Evolutionary conservation across 2,329 filamentous ascomycete species (phyloP).

Genomic region (Fusarium hostae): DNA sequence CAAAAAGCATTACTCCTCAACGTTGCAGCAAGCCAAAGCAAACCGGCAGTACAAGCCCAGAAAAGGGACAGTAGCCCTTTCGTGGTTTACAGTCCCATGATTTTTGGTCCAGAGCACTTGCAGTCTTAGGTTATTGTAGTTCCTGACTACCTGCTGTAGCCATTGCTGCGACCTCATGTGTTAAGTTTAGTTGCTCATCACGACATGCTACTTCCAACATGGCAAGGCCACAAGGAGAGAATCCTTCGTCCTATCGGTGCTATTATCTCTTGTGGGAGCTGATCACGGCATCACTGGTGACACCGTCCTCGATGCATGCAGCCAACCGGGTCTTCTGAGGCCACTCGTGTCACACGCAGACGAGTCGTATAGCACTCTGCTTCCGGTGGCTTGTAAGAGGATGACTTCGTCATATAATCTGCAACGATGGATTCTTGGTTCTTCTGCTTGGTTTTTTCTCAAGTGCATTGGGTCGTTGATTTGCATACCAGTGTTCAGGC

Average conservation of each 20-base stretch:
- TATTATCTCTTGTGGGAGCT: neutral
- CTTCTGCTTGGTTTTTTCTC: neutral
- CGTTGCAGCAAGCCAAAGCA: neutral
- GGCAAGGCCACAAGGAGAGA: neutral
- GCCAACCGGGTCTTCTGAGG: constrained; percentile 7
- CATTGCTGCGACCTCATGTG: neutral
- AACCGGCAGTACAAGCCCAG: neutral
- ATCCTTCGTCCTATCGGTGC: neutral
- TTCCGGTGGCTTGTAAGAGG: constrained; percentile 7
- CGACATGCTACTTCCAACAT: neutral
- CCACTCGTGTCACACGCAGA: constrained; percentile 2
- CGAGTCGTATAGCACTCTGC: constrained; percentile 15
- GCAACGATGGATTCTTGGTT: neutral
- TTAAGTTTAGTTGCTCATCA: neutral
- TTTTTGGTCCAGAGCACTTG: neutral
- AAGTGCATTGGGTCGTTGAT: neutral
- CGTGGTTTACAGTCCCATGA: neutral
- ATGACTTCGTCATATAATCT: neutral
- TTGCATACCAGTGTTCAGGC: neutral
- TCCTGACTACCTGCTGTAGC: neutral
- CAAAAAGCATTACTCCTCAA: neutral
- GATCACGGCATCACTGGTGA: neutral
- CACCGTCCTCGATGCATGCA: constrained; percentile 10
- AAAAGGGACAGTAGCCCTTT: neutral
- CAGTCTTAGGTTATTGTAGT: neutral